phyloP scores from a whole-genome alignment of 2,329 filamentous ascomycete genomes.

The Drechmeria coniospora region DNA sequence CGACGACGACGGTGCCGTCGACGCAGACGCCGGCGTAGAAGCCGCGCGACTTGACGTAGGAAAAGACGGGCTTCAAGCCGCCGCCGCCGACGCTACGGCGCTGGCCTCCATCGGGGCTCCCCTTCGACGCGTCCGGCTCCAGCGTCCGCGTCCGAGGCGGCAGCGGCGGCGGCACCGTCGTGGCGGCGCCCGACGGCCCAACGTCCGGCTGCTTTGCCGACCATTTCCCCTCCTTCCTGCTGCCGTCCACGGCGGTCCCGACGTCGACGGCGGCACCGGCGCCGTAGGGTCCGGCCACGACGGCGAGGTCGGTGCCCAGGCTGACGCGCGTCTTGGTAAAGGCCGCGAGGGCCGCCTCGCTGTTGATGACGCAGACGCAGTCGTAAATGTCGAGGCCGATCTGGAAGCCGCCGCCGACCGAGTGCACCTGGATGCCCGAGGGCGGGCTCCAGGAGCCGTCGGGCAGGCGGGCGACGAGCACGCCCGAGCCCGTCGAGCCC shows the following conservation, averaged over 20 bases:
- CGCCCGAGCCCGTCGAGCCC: conserved; percentile 50
- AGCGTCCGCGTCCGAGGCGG: conserved; percentile 7
- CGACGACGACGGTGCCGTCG: conserved; percentile 75
- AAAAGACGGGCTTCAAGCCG: conserved; percentile 28
- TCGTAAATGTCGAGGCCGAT: conserved; percentile 80
- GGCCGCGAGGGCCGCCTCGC: conserved; percentile 54
- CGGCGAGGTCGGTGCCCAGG: conserved; percentile 63
- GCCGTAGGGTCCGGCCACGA: conserved; percentile 53
- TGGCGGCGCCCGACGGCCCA: no score
- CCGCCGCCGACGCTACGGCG: conserved; percentile 15
- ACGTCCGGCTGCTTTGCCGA: no score
- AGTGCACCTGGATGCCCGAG: conserved; percentile 68
- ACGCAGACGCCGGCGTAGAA: conserved; percentile 78
- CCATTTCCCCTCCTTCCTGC: not conserved
- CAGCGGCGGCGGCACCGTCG: no score
- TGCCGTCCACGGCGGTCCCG: conserved; percentile 11
- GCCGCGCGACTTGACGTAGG: conserved; percentile 76
- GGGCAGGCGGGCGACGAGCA: conserved; percentile 44
- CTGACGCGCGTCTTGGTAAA: conserved; percentile 65
- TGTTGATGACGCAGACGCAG: conserved; percentile 78
- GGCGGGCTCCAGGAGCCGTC: conserved; percentile 66
- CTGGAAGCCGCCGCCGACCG: conserved; percentile 64
- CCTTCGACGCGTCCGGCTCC: conserved; percentile 14
- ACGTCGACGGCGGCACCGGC: conserved; percentile 60
- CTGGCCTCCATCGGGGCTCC: conserved; percentile 10